A percentile compares a stretch with the other conserved stretches of the same genome.
Conservation (phyloP, 352 stramenopile genomes). For the Phytophthora litchii region DNA sequence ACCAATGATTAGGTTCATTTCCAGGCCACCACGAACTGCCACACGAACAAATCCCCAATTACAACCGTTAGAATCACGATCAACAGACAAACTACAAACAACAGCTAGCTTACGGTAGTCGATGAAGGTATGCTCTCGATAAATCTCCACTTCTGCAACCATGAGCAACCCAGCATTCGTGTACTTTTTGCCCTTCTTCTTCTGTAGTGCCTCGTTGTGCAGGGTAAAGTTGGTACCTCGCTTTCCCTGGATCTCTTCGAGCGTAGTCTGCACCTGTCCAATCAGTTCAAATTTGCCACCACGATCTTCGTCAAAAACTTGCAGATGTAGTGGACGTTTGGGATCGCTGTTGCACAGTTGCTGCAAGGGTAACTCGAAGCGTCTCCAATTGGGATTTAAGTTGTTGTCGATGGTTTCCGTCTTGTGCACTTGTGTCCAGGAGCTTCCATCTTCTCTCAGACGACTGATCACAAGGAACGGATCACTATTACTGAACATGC, state of each 20-base stretch:
- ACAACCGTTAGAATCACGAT: slow-evolving; percentile 4
- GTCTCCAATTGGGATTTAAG: slow-evolving; percentile 69
- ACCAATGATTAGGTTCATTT: slow-evolving; percentile 85
- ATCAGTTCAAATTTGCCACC: slow-evolving; percentile 74
- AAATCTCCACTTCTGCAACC: slow-evolving; percentile 44
- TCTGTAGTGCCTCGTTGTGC: slow-evolving; percentile 58
- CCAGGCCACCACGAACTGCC: slow-evolving; percentile 74
- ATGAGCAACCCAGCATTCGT: slow-evolving; percentile 62
- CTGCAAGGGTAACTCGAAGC: slow-evolving; percentile 62
- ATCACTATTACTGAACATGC: slow-evolving; percentile 70
- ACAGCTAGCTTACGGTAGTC: slow-evolving; percentile 53
- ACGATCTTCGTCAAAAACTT: slow-evolving; percentile 86
- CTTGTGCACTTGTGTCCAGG: slow-evolving; percentile 64
- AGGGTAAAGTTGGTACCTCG: slow-evolving; percentile 57
- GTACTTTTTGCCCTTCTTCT: slow-evolving; percentile 79
- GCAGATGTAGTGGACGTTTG: slow-evolving; percentile 64
- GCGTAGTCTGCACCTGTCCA: slow-evolving; percentile 58
- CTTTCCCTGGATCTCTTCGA: slow-evolving; percentile 66
- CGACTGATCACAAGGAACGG: slow-evolving; percentile 65
- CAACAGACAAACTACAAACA: neutral
- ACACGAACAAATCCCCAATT: slow-evolving; percentile 5
- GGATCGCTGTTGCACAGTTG: slow-evolving; percentile 83
- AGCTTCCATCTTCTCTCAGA: slow-evolving; percentile 55
- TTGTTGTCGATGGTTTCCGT: slow-evolving; percentile 79
- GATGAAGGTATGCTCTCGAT: slow-evolving; percentile 57